phyloP scores from a whole-genome alignment of 2,329 filamentous ascomycete genomes.

The Paraphaeosphaeria minitans region DNA sequence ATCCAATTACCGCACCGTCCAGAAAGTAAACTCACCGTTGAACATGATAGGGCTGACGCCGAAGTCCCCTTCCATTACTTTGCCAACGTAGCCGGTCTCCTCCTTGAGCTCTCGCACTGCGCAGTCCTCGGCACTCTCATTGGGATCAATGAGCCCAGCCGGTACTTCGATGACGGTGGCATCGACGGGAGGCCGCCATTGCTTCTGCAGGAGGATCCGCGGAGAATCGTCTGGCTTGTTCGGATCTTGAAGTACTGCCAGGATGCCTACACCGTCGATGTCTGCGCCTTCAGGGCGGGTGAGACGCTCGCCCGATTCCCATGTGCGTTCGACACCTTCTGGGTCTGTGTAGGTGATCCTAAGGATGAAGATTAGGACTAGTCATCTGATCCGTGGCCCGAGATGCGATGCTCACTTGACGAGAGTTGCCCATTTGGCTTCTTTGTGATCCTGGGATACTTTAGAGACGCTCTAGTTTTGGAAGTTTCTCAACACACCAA shows the following conservation, averaged over 20 bases:
- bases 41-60: conserved; percentile 50
- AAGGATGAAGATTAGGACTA: conserved; percentile 7
- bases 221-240: conserved; percentile 36
- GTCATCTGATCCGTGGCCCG: conserved; percentile 1
- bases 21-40: conserved; percentile 43
- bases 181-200: conserved; percentile 66
- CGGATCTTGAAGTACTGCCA: conserved; percentile 63
- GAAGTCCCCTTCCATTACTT: conserved; percentile 41
- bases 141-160: conserved; percentile 65
- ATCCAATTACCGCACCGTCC: not conserved
- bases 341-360: conserved; percentile 66
- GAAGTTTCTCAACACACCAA: conserved; percentile 31
- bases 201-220: conserved; percentile 50
- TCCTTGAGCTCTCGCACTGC: conserved; percentile 67
- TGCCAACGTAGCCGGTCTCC: conserved; percentile 67
- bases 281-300: conserved; percentile 66
- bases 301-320: conserved; percentile 75
- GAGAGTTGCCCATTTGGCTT: conserved; percentile 49
- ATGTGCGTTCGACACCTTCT: conserved; percentile 62
- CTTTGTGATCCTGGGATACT: conserved; percentile 39
- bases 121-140: conserved; percentile 62
- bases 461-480: conserved; percentile 15
- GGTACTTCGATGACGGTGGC: conserved; percentile 67
- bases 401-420: conserved; percentile 36
- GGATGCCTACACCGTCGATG: conserved; percentile 75